phyloP scores from a whole-genome alignment of 2,329 filamentous ascomycete species.

The Dothidotthia symphoricarpi region DNA sequence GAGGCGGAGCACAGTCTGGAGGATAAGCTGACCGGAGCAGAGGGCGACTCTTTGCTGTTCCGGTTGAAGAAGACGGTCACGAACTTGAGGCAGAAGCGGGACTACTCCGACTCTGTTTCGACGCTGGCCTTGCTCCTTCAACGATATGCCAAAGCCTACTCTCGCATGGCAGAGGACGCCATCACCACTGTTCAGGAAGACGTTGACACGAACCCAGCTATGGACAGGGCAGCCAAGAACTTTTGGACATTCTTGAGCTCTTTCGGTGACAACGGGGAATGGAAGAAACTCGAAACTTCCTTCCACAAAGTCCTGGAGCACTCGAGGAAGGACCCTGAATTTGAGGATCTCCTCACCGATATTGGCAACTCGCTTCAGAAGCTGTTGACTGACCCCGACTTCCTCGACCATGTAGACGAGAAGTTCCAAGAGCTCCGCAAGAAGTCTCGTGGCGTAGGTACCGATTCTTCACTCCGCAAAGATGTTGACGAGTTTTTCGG shows the following conservation, averaged over 20 bases:
- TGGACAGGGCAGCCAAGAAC: slow-evolving; percentile 72
- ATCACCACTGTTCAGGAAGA: slow-evolving; percentile 67
- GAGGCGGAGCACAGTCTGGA: slow-evolving; percentile 69
- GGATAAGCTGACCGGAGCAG: slow-evolving; percentile 69
- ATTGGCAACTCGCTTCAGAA: slow-evolving; percentile 73
- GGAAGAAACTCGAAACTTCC: slow-evolving; percentile 69
- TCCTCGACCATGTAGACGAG: slow-evolving; percentile 73
- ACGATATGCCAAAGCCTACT: slow-evolving; percentile 75
- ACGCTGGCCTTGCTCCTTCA: slow-evolving; percentile 73
- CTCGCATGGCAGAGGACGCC: slow-evolving; percentile 67
- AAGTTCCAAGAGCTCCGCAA: slow-evolving; percentile 60
- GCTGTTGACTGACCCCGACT: slow-evolving; percentile 80
- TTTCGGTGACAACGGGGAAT: slow-evolving; percentile 71
- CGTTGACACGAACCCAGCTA: slow-evolving; percentile 68
- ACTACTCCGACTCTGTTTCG: slow-evolving; percentile 85
- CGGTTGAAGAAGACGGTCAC: slow-evolving; percentile 74
- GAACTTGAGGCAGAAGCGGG: slow-evolving; percentile 70
- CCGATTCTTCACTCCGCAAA: slow-evolving; percentile 65
- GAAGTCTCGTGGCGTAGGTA: slow-evolving; percentile 58
- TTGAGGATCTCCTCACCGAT: slow-evolving; percentile 73
- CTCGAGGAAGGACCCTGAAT: slow-evolving; percentile 73
- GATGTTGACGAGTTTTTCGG: slow-evolving; percentile 71
- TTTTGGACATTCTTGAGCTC: slow-evolving; percentile 79
- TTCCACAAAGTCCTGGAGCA: slow-evolving; percentile 72
- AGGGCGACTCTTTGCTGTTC: slow-evolving; percentile 69